A percentile compares a stretch with the other conserved stretches of the same genome.
phyloP scores from a whole-genome alignment of 495 filamentous ascomycete species.

The Hypoxylon intermedium region DNA sequence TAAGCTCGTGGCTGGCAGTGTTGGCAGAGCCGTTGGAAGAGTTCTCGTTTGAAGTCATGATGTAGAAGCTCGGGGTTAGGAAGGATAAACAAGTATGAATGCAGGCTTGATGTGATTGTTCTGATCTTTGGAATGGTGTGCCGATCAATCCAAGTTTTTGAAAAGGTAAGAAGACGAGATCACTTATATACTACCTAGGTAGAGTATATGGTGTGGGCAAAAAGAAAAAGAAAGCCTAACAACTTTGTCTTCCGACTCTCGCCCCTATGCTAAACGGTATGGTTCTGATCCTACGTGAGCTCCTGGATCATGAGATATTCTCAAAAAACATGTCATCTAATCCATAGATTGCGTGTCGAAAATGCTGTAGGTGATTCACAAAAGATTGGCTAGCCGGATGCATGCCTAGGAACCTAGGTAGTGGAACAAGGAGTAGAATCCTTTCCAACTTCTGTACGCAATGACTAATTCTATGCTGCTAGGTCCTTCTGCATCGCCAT shows the following conservation, averaged over 20 bases:
- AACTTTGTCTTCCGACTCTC: not conserved
- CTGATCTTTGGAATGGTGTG: not conserved
- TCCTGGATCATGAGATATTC: not conserved
- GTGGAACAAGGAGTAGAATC: not conserved
- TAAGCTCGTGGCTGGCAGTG: not conserved
- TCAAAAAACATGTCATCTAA: not conserved
- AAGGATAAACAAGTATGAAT: not conserved
- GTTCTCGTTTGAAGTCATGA: not conserved
- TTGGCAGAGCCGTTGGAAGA: not conserved
- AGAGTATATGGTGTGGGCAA: no score
- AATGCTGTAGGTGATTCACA: no score
- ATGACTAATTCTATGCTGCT: not conserved
- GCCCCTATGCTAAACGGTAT: no score
- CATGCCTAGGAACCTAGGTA: not conserved
- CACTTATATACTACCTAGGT: not conserved
- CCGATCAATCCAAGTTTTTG: not conserved
- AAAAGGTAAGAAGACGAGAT: not conserved
- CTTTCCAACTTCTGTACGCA: not conserved
- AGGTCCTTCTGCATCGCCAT: not conserved
- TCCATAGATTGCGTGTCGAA: not conserved
- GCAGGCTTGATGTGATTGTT: not conserved
- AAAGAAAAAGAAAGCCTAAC: not conserved
- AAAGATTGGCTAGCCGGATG: not conserved
- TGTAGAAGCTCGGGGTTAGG: not conserved
- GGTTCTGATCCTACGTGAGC: not conserved